Base-by-base conservation (phyloP, 257 asterid species). In the Eustoma russellianum region DNA sequence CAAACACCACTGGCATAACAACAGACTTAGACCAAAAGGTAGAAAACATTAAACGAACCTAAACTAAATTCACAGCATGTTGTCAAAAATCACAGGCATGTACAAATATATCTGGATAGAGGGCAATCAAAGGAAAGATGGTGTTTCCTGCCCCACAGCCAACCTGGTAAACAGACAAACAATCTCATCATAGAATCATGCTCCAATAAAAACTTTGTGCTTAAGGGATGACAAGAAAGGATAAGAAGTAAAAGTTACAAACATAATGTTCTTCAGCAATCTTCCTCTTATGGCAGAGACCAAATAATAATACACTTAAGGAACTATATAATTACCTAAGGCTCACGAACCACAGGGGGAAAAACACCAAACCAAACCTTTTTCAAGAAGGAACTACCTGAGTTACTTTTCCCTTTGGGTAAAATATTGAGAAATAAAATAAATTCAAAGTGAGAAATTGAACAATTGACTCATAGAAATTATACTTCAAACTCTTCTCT, bases 111-210 rank as follows among this genome's bases (percentile, higher is more conserved):
- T 88, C 74, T 24, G 88, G 90, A 59, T 77, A 79, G 41, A 91
- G 62, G 15, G 89, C 83, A 55, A 83, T 80, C 83, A 92, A 78
- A 28, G 98, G 97, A 64, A 82, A 92, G 52, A 84, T 67, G 34
- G 97, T 88, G 59, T 92, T 92, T 74, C 98, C 98, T 66, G 81
- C 98, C 58, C 98, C 97, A 68, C 97, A 92, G 50, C 97, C 98
- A 66, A 92, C 94, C 98, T 87, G 80, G 66, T 61, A 49, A 55
- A 45, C 68, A 16, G 19, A 55, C 46, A 44, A 64, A 51, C 35
- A 60, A 5, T 51, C 60, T 40, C 6, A 34, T 70, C 56, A 54
- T 48, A 55, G 47, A 49, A 49, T 44, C 59, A 24, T 35, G 18
- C 24, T 48, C 40, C 33, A 41, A 44, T 33, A 18, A 33, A 15